phyloP scores from a whole-genome alignment of 106 monocot species.

The Platanthera zijinensis region DNA sequence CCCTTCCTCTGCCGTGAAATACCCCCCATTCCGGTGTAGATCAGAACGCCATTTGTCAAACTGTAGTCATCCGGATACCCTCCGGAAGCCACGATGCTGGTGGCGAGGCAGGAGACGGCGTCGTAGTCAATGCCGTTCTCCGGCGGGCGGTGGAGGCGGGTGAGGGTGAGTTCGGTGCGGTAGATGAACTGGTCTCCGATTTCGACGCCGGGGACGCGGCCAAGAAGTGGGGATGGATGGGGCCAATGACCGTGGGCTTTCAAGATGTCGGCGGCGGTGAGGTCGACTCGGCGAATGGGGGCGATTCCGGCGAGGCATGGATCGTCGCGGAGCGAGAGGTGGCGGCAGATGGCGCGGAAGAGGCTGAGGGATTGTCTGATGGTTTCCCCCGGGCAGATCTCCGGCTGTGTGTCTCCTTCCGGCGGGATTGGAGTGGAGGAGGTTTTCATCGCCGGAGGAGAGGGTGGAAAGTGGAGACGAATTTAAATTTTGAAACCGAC shows the following conservation, averaged over 20 bases:
- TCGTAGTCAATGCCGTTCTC: constrained; percentile 42
- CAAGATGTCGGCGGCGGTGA: not conserved
- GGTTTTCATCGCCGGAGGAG: not conserved
- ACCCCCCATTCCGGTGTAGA: constrained; percentile 49
- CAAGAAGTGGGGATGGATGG: constrained; percentile 11
- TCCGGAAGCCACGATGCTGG: constrained; percentile 45
- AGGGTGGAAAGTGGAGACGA: too few relatives aligned
- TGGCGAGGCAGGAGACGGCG: constrained; percentile 17
- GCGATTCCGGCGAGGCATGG: not conserved
- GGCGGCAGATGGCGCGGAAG: constrained; percentile 1
- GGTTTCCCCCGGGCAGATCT: not conserved
- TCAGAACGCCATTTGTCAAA: constrained; percentile 24
- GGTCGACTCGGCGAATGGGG: constrained; percentile 1
- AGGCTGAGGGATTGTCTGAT: not conserved
- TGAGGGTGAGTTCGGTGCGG: constrained; percentile 31
- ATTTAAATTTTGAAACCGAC: not conserved
- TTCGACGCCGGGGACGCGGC: constrained; percentile 44
- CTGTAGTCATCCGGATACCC: constrained; percentile 27
- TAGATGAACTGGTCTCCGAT: constrained; percentile 54
- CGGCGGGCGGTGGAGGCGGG: constrained; percentile 44
- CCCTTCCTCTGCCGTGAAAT: constrained; percentile 12
- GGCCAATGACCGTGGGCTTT: not conserved
- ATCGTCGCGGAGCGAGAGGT: not conserved
- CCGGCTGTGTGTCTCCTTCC: not conserved
- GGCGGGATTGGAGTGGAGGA: not conserved